These are phyloP conservation scores for Ogataea hybrid DNA, from an alignment of 1,139 yeast species.

Conservation along the genomic window DNA sequence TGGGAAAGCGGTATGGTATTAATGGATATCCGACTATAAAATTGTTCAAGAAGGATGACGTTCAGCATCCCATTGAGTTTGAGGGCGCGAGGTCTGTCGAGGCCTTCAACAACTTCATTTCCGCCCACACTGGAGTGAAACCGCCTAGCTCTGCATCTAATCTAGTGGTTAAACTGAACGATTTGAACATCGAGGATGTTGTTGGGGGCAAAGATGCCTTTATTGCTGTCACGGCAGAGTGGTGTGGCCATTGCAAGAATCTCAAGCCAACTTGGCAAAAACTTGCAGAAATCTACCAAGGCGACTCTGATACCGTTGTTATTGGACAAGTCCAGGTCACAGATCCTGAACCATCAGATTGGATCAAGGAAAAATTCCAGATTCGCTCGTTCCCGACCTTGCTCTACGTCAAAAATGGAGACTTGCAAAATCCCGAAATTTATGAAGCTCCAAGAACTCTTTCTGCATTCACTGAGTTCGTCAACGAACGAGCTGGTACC, in stretches of 20 bases:
- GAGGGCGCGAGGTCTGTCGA: slow-evolving; percentile 48
- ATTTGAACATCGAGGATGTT: slow-evolving; percentile 37
- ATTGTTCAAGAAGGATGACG: slow-evolving; percentile 50
- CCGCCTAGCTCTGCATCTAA: slow-evolving; percentile 11
- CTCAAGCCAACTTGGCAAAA: slow-evolving; percentile 32
- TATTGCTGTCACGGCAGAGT: slow-evolving; percentile 41
- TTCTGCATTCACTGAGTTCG: slow-evolving; percentile 43
- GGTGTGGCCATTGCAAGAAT: slow-evolving; percentile 34
- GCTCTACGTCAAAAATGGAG: slow-evolving; percentile 45
- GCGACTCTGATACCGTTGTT: slow-evolving; percentile 34
- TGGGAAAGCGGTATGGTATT: slow-evolving; percentile 53
- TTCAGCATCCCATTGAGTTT: slow-evolving; percentile 43
- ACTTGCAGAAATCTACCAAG: slow-evolving; percentile 37
- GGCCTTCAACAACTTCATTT: slow-evolving; percentile 44
- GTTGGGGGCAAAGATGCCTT: slow-evolving; percentile 33
- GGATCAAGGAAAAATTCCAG: slow-evolving; percentile 42
- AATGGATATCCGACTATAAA: slow-evolving; percentile 67
- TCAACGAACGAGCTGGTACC: slow-evolving; percentile 53
- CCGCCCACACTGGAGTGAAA: slow-evolving; percentile 30
- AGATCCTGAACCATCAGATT: slow-evolving; percentile 43
- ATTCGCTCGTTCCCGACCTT: slow-evolving; percentile 54
- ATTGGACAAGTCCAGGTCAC: slow-evolving; percentile 50
- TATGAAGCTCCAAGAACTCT: slow-evolving; percentile 45
- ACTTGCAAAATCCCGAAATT: slow-evolving; percentile 39
- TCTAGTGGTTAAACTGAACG: slow-evolving; percentile 31